Evolutionary conservation across 768 basidiomycete species (phyloP), one percentile per base, ranked within the genome.

Genomic region (Leccinum disarticulatum): DNA sequence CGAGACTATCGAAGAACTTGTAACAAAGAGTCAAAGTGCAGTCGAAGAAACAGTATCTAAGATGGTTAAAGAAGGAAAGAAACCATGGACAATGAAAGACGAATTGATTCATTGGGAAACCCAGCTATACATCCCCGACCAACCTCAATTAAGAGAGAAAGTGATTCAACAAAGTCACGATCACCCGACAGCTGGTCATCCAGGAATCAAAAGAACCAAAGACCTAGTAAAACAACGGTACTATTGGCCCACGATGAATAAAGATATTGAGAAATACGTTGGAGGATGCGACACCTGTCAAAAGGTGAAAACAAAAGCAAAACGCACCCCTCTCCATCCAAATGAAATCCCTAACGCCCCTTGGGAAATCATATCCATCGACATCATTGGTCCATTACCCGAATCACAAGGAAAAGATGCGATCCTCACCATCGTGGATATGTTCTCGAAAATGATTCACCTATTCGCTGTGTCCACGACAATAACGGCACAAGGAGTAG

Each of bases 121-220:
- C 0, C 6, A 25, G 0, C 1, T 58, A 0, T 58, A 58, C 4
- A 14, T 58, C 0, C 52, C 57, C 6, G 15, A 27, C 5, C 7
- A 49, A 0, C 1, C 9, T 8, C n/a, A 6, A 1, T 0, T 47
- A 6, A 3, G 1, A 10, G 22, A 50, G 3, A 8, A 22, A 15
- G 6, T n/a, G 3, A 5, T 51, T 0, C 3, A 17, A 17, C 9
- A n/a, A 6, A n/a, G 5, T 6, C 28, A 51, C 3, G 4, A 51
- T 30, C 47, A 49, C 3, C 22, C 47, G 0, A 11, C 14, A 7
- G 47, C 25, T 1, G 47, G 22, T 6, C 47, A 49, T 3, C 47
- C 47, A 14, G 14, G 47, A 13, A 7, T 49, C 3, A 11, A 6
- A 27, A 48, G 14, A 9, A 10, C 0, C n/a, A 17, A 51, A 3